Evolutionary conservation across 1,284 basidiomycete species (phyloP).

Genomic region (Trichosporon sp.): DNA sequence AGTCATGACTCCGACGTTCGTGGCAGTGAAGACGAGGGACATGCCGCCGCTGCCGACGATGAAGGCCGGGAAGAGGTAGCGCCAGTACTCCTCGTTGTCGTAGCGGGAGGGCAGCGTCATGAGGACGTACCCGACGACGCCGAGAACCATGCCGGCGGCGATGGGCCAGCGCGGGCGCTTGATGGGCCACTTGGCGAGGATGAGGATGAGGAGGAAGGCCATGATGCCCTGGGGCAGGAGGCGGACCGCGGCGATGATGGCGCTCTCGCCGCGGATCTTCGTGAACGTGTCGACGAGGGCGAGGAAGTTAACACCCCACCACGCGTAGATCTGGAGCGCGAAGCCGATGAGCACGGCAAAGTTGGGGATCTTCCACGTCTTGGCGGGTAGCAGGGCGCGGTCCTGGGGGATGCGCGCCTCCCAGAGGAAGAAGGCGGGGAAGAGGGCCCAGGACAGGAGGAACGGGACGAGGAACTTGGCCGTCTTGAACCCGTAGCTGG

Average conservation of each 20-base stretch:
- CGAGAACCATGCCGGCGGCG: constrained; percentile 26
- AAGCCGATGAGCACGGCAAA: constrained; percentile 39
- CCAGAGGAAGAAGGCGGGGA: constrained; percentile 37
- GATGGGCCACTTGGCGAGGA: constrained; percentile 21
- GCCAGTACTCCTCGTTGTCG: constrained; percentile 38
- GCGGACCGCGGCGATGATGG: constrained; percentile 34
- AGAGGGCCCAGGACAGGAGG: constrained; percentile 39
- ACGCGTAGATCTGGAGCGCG: constrained; percentile 36
- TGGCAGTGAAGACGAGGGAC: constrained; percentile 26
- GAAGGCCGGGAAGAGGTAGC: constrained; percentile 35
- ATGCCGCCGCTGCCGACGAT: constrained; percentile 34
- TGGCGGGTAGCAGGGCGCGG: constrained; percentile 40
- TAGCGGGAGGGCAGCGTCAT: constrained; percentile 25
- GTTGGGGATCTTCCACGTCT: constrained; percentile 44
- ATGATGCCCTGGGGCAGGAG: constrained; percentile 31
- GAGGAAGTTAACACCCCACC: constrained; percentile 35
- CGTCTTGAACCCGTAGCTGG: constrained; percentile 39
- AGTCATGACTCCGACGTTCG: constrained; percentile 38
- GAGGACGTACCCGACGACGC: constrained; percentile 29
- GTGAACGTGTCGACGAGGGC: constrained; percentile 26
- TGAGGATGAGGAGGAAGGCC: constrained; percentile 12
- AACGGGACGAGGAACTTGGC: constrained; percentile 46
- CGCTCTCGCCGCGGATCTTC: constrained; percentile 19
- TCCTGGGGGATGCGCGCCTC: constrained; percentile 29
- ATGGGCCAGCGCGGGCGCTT: constrained; percentile 29